Evolutionary conservation across 768 basidiomycete species (phyloP), one percentile per base, ranked within the genome.

Genomic region (Pleurotus eryngii): DNA sequence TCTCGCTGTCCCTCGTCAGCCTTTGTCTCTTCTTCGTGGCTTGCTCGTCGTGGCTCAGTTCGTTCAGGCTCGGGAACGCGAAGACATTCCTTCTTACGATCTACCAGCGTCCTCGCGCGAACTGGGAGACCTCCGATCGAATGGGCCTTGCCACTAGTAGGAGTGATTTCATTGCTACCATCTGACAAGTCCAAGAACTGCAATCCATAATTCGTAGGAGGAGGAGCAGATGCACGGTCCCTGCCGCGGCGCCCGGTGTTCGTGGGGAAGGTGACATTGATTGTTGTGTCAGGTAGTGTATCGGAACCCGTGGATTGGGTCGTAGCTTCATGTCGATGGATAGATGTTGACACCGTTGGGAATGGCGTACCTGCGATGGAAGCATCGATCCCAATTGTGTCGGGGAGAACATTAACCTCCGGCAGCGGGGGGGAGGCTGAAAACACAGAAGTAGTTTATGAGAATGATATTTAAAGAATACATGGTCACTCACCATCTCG

Each of bases 141-240:
- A 26, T 54, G 51, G 9, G 51, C n/a, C 39, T 54, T 54, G 17
- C 22, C 51, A 54, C 38, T 20, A 12, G 30, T n/a, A 17, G 38
- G 8, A 17, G 35, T 42, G 5, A 30, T 6, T 15, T 42, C 51
- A 54, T 54, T 39, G 18, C 14, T n/a, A 24, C 26, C 51, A 20
- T 54, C 51, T 17, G 51, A 54, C 12, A 54, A 24, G 20, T 54
- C 51, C 37, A 54, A 39, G 51, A 54, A 54, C 20, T 54, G 51
- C n/a, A 42, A 42, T 22, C 51, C 51, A 42, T 42, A 39, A 5
- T 39, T 14, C 11, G 51, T 42, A 18, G 51, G 51, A 24, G 51
- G 51, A 53, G 51, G 51, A 8, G 51, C 51, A 7, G 51, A 54
- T 27, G 51, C 51, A 42, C 51, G 51, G 12, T 42, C 51, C 22